These are phyloP conservation scores for Suillus alpinus DNA, from an alignment of 768 basidiomycete species.

Conservation along the genomic window DNA sequence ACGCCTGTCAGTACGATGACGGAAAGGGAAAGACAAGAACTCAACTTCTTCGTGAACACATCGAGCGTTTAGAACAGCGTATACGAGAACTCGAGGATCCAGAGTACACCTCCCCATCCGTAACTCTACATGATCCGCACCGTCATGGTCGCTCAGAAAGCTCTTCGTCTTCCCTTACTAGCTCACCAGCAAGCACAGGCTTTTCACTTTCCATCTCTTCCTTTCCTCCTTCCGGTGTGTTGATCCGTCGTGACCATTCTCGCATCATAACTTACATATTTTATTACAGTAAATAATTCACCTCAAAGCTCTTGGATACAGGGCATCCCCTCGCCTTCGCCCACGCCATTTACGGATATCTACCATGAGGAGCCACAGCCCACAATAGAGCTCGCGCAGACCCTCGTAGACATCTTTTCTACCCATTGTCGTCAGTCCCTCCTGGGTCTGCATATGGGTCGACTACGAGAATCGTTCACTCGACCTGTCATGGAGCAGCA, in stretches of 20 bases:
- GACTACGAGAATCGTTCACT: slow-evolving; percentile 58
- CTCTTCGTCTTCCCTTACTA: slow-evolving; percentile 48
- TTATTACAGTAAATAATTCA: slow-evolving; percentile 40
- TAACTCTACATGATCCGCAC: slow-evolving; percentile 71
- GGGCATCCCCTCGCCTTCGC: slow-evolving; percentile 49
- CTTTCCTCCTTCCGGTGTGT: slow-evolving; percentile 52
- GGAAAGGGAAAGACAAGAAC: slow-evolving; percentile 83
- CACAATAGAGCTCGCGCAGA: slow-evolving; percentile 58
- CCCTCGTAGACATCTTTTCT: slow-evolving; percentile 75
- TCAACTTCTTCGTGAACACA: slow-evolving; percentile 74
- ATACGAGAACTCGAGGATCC: slow-evolving; percentile 76
- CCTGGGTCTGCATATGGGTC: slow-evolving; percentile 65
- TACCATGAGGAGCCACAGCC: slow-evolving; percentile 45
- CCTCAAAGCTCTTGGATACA: slow-evolving; percentile 52
- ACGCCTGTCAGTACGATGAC: slow-evolving; percentile 79
- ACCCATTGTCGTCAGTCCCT: slow-evolving; percentile 76
- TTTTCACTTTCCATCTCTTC: slow-evolving; percentile 57
- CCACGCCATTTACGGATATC: slow-evolving; percentile 52
- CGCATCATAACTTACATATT: slow-evolving; percentile 9
- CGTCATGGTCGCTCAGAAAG: slow-evolving; percentile 40
- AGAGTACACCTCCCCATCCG: slow-evolving; percentile 64
- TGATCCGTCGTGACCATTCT: background rate
- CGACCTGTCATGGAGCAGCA: slow-evolving; percentile 57
- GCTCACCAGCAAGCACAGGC: slow-evolving; percentile 51
- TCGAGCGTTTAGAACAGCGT: slow-evolving; percentile 66